phyloP scores from a whole-genome alignment of 768 basidiomycete genomes.

The Coprinopsis marcescibilis region DNA sequence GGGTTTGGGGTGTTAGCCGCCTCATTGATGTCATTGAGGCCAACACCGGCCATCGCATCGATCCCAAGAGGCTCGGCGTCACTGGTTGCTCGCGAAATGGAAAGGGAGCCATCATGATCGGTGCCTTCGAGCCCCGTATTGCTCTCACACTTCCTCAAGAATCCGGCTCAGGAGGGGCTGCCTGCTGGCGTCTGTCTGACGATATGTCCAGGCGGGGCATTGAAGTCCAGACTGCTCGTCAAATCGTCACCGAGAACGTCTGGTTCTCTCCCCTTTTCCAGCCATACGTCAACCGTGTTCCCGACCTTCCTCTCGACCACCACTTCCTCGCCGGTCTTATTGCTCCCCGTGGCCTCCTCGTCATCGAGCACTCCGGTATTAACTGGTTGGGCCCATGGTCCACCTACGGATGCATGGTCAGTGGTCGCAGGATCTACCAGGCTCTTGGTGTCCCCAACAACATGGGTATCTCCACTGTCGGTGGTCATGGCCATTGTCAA shows the following conservation, averaged over 20 bases:
- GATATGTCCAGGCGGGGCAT: slow-evolving; percentile 38
- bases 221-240: slow-evolving; percentile 46
- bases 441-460: slow-evolving; percentile 40
- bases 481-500: slow-evolving; percentile 48
- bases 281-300: slow-evolving; percentile 38
- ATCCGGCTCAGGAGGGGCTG: slow-evolving; percentile 54
- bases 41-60: slow-evolving; percentile 40
- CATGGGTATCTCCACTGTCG: slow-evolving; percentile 51
- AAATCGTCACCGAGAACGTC: slow-evolving; percentile 57
- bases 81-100: slow-evolving; percentile 59
- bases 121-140: slow-evolving; percentile 54
- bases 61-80: slow-evolving; percentile 44
- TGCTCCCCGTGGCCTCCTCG: slow-evolving; percentile 47
- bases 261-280: slow-evolving; percentile 53
- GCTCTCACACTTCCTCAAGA: slow-evolving; percentile 59
- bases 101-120: slow-evolving; percentile 54
- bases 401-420: slow-evolving; percentile 45
- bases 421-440: slow-evolving; percentile 44
- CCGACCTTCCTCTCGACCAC: slow-evolving; percentile 52
- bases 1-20: slow-evolving; percentile 57
- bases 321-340: slow-evolving; percentile 50
- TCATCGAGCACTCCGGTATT: slow-evolving; percentile 50
- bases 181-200: slow-evolving; percentile 57
- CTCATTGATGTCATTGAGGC: slow-evolving; percentile 31
- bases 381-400: slow-evolving; percentile 51